Base-by-base conservation (phyloP, 176 grass and related monocot genomes). In the Cenchrus fungigraminus region DNA sequence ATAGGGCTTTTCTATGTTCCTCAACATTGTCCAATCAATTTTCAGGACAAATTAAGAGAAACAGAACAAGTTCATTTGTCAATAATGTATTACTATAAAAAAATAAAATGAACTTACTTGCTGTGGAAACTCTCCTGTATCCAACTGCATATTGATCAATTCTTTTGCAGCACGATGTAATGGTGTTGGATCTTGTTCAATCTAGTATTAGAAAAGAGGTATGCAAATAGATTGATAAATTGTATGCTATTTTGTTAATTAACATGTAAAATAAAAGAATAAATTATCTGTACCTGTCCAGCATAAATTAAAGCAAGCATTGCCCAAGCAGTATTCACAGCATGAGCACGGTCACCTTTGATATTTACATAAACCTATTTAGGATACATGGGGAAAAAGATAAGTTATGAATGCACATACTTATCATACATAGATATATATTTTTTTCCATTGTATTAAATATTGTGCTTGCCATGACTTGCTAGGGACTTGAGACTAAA, bases 301-400 rank as follows among this genome's bases (percentile, higher is more conserved):
- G 82, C 77, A 83, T 73, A 79, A 85, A 92, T 90, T 66, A 92
- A 88, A 53, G 92, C 63, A 37, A 92, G 53, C 53, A 55, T 55
- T 55, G 53, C 53, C 53, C 53, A 55, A 59, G 19, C 57, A 9
- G 57, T 59, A 59, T 59, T 59, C 1, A 59, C 57, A 9, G 19
- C 57, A 59, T 59, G 57, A 59, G 57, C 54, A 68, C 53, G 73
- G 17, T 75, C 87, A 54, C 90, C 93, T 82, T 95, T 51, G 16
- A 95, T 31, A 76, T 91, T 92, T 42, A 84, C 76, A 77, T 95
- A 95, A 31, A 59, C 57, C 57, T 59, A 19, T 8, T n/a, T 59
- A 59, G 57, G 57, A n/a, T n/a, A n/a, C 19, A 32, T 32, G 1
- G 31, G 31, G 31, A 32, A n/a, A 59, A 59, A n/a, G n/a, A 1